A percentile compares a stretch with the other conserved stretches of the same genome.
These are phyloP conservation scores for Zoysia japonica DNA, from an alignment of 176 grass and related monocot species.

Conservation along the genomic window DNA sequence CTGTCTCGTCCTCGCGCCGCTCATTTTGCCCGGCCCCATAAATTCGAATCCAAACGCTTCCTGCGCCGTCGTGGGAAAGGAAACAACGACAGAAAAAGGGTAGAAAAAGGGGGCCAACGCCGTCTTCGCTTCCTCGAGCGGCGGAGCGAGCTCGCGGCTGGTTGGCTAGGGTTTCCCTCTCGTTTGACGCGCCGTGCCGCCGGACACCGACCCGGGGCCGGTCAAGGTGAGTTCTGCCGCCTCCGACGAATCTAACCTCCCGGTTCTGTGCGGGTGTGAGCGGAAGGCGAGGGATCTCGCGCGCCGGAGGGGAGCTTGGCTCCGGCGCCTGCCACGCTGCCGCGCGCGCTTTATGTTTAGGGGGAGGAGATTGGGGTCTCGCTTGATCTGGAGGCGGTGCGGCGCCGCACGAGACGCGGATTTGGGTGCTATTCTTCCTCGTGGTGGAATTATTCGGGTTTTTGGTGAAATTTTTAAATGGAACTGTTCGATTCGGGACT, in stretches of 20 bases:
- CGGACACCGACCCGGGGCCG: background rate
- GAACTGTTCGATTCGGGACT: slow-evolving; percentile 13
- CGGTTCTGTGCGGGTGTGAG: background rate
- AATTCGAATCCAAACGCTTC: slow-evolving; percentile 37
- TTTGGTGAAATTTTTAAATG: slow-evolving; percentile 12
- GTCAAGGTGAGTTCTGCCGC: slow-evolving; percentile 21
- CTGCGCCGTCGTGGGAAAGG: slow-evolving; percentile 19
- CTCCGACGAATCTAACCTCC: background rate
- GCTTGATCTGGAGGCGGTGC: slow-evolving; percentile 10
- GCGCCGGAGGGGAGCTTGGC: background rate
- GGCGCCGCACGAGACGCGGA: background rate
- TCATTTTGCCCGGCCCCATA: slow-evolving; percentile 27
- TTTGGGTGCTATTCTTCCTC: background rate
- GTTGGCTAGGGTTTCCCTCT: slow-evolving; percentile 47
- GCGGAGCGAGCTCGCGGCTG: background rate
- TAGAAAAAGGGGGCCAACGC: background rate
- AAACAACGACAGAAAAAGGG: background rate
- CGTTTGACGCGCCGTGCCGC: slow-evolving; percentile 17
- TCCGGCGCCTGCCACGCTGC: background rate
- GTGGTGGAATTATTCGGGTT: background rate
- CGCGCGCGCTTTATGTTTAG: background rate
- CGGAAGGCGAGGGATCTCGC: background rate
- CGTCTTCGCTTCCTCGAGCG: slow-evolving; percentile 29
- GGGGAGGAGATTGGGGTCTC: too few relatives aligned
- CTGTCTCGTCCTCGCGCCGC: slow-evolving; percentile 35